These are phyloP conservation scores for Scedosporium boydii DNA, from an alignment of 2,329 filamentous ascomycete genomes.

Conservation along the genomic window DNA sequence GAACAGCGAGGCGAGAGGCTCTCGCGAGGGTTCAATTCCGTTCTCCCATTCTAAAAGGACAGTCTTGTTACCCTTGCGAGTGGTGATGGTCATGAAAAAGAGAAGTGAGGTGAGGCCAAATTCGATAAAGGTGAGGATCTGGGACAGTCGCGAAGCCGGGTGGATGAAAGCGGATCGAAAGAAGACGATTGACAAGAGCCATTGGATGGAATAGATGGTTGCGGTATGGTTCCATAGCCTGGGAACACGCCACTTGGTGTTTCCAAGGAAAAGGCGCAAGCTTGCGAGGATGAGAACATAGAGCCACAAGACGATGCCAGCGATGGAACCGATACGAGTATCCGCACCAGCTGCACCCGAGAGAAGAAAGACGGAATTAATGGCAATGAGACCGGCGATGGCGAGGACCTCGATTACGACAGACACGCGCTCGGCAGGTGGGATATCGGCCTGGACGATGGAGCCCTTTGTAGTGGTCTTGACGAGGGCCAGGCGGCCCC, in stretches of 20 bases:
- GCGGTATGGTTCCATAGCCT: slow-evolving; percentile 90
- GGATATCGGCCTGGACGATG: slow-evolving; percentile 64
- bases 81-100: slow-evolving; percentile 66
- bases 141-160: slow-evolving; percentile 52
- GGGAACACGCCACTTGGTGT: slow-evolving; percentile 56
- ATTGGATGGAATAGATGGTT: slow-evolving; percentile 70
- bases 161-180: slow-evolving; percentile 84
- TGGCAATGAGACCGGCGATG: slow-evolving; percentile 58
- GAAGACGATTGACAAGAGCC: slow-evolving; percentile 64
- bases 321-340: slow-evolving; percentile 51
- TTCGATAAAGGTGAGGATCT: slow-evolving; percentile 59
- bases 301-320: slow-evolving; percentile 64
- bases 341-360: slow-evolving; percentile 49
- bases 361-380: slow-evolving; percentile 57
- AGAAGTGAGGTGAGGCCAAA: slow-evolving; percentile 69
- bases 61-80: slow-evolving; percentile 84
- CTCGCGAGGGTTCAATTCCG: slow-evolving; percentile 74
- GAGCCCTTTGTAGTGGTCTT: slow-evolving; percentile 55
- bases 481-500: slow-evolving; percentile 46
- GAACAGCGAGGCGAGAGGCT: slow-evolving; percentile 80
- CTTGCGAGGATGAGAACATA: slow-evolving; percentile 70
- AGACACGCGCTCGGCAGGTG: slow-evolving; percentile 60
- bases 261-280: slow-evolving; percentile 59
- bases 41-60: slow-evolving; percentile 85
- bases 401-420: slow-evolving; percentile 67